Conservation (phyloP, 2,329 filamentous ascomycete species). For the Nemania sp. region DNA sequence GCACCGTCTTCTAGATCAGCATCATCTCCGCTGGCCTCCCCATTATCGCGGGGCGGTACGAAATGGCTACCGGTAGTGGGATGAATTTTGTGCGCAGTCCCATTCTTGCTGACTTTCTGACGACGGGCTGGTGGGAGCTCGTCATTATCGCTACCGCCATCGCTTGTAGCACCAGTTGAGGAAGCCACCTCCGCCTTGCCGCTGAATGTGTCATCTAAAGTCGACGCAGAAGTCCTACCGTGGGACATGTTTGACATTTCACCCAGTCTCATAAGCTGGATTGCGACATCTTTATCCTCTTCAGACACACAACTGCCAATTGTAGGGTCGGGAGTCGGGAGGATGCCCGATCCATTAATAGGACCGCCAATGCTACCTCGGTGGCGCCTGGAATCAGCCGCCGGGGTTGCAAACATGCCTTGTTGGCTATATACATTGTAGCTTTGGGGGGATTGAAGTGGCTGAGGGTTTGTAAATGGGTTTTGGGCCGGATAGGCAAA, state of each 20-base stretch:
- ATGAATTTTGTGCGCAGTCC: conserved; percentile 60
- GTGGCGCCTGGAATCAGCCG: conserved; percentile 71
- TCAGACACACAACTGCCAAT: conserved; percentile 97
- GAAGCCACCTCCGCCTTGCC: conserved; percentile 87
- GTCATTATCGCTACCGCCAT: conserved; percentile 75
- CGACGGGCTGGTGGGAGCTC: conserved; percentile 70
- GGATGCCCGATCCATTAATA: conserved; percentile 66
- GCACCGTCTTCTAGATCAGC: conserved; percentile 63
- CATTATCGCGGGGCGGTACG: conserved; percentile 56
- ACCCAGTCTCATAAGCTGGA: conserved; percentile 95
- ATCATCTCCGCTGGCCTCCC: conserved; percentile 69
- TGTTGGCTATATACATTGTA: conserved; percentile 70
- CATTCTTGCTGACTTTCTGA: conserved; percentile 65
- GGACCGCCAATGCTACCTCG: conserved; percentile 72
- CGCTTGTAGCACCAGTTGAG: conserved; percentile 86
- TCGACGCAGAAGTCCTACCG: conserved; percentile 92
- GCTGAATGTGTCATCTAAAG: conserved; percentile 92
- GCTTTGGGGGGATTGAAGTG: conserved; percentile 86
- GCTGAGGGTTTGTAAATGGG: conserved; percentile 80
- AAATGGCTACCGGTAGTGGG: conserved; percentile 66
- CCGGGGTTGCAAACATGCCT: conserved; percentile 72
- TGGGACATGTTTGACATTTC: conserved; percentile 95
- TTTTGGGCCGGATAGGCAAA: conserved; percentile 82
- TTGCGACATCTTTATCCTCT: conserved; percentile 91
- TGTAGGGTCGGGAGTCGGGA: conserved; percentile 96